Percentiles rank a stretch among this genome's conserved stretches.
phyloP scores from a whole-genome alignment of 371 early-diverging fungal genomes.

The Cokeromyces recurvatus region DNA sequence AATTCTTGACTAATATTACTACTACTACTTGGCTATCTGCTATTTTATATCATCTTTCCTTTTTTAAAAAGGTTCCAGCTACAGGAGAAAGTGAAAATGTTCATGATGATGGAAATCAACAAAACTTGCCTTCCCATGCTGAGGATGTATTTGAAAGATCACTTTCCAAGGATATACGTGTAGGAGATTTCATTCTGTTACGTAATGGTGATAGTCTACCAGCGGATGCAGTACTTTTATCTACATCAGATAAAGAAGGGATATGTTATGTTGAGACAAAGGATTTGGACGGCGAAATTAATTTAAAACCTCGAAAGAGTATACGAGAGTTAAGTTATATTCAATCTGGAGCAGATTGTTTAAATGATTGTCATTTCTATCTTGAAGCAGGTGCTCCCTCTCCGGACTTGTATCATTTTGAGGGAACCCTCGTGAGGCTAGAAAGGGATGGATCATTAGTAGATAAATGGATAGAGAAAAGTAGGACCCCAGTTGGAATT shows the following conservation, averaged over 20 bases:
- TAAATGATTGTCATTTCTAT: conserved; percentile 46
- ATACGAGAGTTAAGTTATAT: conserved; percentile 60
- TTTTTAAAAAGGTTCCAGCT: not conserved
- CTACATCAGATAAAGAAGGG: conserved; percentile 68
- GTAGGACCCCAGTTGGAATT: conserved; percentile 63
- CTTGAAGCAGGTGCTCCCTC: conserved; percentile 72
- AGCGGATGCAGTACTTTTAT: conserved; percentile 84
- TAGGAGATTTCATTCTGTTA: conserved; percentile 89
- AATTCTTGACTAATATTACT: not conserved
- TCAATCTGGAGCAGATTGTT: conserved; percentile 60
- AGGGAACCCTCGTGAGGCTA: conserved; percentile 51
- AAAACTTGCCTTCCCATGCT: not conserved
- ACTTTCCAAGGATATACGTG: conserved; percentile 64
- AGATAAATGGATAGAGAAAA: conserved; percentile 21
- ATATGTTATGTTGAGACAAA: conserved; percentile 91
- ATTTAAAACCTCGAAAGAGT: conserved; percentile 78
- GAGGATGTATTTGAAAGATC: conserved; percentile 13
- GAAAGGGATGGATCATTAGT: conserved; percentile 3
- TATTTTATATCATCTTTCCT: no score
- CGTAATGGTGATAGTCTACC: conserved; percentile 85
- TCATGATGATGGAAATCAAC: no score
- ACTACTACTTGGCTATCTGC: not conserved
- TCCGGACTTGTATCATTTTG: conserved; percentile 63
- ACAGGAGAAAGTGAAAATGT: no score
- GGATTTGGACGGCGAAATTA: conserved; percentile 96